phyloP scores from a whole-genome alignment of 2,329 filamentous ascomycete genomes.

The Diaporthe capsici region DNA sequence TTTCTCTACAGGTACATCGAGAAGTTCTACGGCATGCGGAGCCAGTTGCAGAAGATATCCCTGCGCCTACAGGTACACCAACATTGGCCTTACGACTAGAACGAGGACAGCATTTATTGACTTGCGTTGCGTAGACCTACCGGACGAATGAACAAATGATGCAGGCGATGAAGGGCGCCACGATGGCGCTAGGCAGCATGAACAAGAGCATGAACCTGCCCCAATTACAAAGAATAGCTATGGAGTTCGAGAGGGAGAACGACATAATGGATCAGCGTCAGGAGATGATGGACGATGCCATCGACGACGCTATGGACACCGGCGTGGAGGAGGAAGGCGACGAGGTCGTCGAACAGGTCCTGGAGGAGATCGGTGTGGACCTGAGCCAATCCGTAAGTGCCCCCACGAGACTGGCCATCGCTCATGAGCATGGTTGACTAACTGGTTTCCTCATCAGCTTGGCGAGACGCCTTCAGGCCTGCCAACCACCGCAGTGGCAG shows the following conservation, averaged over 20 bases:
- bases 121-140: slow-evolving; percentile 76
- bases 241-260: slow-evolving; percentile 99
- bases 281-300: slow-evolving; percentile 99
- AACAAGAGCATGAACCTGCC: slow-evolving; percentile 98
- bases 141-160: slow-evolving; percentile 99
- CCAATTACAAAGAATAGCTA: slow-evolving; percentile 93
- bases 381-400: slow-evolving; percentile 85
- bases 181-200: slow-evolving; percentile 93
- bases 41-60: slow-evolving; percentile 95
- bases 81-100: not conserved
- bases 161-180: slow-evolving; percentile 99
- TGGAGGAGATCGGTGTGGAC: slow-evolving; percentile 97
- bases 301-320: slow-evolving; percentile 95
- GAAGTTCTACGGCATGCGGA: slow-evolving; percentile 99
- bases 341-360: slow-evolving; percentile 94
- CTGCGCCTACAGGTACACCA: slow-evolving; percentile 85
- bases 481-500: slow-evolving; percentile 79
- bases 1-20: slow-evolving; percentile 80
- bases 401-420: not conserved
- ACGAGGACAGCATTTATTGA: not conserved
- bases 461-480: slow-evolving; percentile 91
- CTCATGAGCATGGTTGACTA: slow-evolving; percentile 42
- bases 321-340: slow-evolving; percentile 95
- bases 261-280: slow-evolving; percentile 99
- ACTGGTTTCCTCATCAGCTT: slow-evolving; percentile 69